These are phyloP conservation scores for Verticillium zaregamsianum DNA, from an alignment of 2,329 filamentous ascomycete genomes.

Conservation along the genomic window DNA sequence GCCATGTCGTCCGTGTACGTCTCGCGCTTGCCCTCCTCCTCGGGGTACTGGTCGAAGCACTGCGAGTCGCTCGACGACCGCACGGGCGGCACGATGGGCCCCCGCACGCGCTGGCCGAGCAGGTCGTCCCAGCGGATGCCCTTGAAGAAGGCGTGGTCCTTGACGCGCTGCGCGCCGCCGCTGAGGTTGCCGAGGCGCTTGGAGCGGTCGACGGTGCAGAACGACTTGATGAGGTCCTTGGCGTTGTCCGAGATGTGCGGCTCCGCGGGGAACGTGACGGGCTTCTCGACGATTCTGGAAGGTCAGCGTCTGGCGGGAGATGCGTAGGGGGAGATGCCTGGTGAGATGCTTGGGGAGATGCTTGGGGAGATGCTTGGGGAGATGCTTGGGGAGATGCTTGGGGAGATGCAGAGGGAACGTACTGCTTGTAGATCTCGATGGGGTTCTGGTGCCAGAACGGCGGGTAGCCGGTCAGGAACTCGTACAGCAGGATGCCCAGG, in stretches of 20 bases:
- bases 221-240: conserved; percentile 68
- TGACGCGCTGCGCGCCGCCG: conserved; percentile 68
- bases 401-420: background rate
- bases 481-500: conserved; percentile 77
- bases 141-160: conserved; percentile 71
- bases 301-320: background rate
- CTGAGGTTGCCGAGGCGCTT: conserved; percentile 74
- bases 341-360: background rate
- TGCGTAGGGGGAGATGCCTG: background rate
- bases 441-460: conserved; percentile 86
- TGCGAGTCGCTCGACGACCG: conserved; percentile 69
- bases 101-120: conserved; percentile 57
- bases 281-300: conserved; percentile 72
- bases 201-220: conserved; percentile 77
- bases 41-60: conserved; percentile 81
- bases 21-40: conserved; percentile 63
- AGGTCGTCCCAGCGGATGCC: conserved; percentile 72
- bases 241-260: conserved; percentile 62
- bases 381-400: background rate
- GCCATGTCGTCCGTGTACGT: conserved; percentile 66
- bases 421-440: conserved; percentile 82
- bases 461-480: conserved; percentile 80
- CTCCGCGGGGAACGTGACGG: conserved; percentile 68
- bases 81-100: conserved; percentile 73
- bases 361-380: background rate